Evolutionary conservation across 2,329 filamentous ascomycete species (phyloP).

Genomic region (Exophiala calicioides): DNA sequence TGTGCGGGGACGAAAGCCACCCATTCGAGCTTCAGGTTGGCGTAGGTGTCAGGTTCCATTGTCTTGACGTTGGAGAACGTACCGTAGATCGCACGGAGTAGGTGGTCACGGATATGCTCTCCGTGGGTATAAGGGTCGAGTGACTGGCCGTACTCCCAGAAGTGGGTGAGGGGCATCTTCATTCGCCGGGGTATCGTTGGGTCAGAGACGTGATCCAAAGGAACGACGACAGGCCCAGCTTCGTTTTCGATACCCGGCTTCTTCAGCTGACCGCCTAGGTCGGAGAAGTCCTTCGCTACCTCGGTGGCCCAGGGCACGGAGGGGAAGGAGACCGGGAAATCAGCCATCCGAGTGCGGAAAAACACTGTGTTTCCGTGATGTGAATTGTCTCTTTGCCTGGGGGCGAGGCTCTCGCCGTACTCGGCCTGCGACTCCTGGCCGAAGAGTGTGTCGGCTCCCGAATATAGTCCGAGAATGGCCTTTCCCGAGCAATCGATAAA

Average conservation of each 20-base stretch:
- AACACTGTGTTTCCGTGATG: conserved; percentile 17
- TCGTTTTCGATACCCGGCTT: conserved; percentile 9
- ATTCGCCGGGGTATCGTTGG: conserved; percentile 4
- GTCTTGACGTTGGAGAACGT: conserved; percentile 28
- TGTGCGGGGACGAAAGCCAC: conserved; percentile 15
- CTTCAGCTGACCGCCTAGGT: conserved; percentile 9
- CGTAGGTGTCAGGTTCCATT: conserved; percentile 15
- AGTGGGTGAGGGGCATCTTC: conserved; percentile 8
- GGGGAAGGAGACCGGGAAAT: conserved; percentile 4
- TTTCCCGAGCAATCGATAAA: conserved; percentile 16
- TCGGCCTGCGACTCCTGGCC: conserved; percentile 48
- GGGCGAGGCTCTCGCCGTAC: conserved; percentile 62
- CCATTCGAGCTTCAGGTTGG: conserved; percentile 25
- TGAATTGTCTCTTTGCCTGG: conserved; percentile 46
- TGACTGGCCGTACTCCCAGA: conserved; percentile 19
- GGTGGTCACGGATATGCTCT: conserved; percentile 24
- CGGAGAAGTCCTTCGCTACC: conserved; percentile 12
- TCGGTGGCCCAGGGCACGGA: conserved; percentile 11
- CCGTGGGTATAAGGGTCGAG: conserved; percentile 24
- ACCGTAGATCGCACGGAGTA: conserved; percentile 26
- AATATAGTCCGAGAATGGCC: conserved; percentile 4
- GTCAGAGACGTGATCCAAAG: neutral
- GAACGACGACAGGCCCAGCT: neutral
- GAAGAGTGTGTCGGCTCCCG: conserved; percentile 11
- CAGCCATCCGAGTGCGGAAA: conserved; percentile 9